Percentiles rank a stretch among this genome's conserved stretches.
These are phyloP conservation scores for Cytospora paraplurivora DNA, from an alignment of 2,329 filamentous ascomycete genomes.

Conservation along the genomic window DNA sequence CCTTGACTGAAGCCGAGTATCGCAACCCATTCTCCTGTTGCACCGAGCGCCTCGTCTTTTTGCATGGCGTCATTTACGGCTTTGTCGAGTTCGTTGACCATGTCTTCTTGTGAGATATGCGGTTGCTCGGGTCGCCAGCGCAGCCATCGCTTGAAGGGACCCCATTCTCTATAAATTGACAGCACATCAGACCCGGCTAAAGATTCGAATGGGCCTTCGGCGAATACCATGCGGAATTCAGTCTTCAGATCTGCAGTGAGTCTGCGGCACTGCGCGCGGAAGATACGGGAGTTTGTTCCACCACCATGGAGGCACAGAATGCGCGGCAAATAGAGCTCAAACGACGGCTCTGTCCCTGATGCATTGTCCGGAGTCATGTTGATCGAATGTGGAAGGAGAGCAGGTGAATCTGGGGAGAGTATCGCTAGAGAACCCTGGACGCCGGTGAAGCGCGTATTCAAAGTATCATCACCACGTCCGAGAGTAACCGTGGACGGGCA, in stretches of 20 bases:
- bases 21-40: conserved; percentile 59
- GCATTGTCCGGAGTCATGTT: conserved; percentile 14
- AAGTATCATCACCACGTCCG: neutral
- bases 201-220: conserved; percentile 67
- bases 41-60: conserved; percentile 50
- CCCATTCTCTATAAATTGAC: conserved; percentile 63
- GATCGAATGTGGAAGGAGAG: conserved; percentile 6
- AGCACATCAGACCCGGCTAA: conserved; percentile 62
- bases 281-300: conserved; percentile 69
- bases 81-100: conserved; percentile 4
- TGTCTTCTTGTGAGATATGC: neutral
- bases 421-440: neutral
- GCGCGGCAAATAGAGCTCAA: conserved; percentile 52
- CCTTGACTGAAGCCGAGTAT: conserved; percentile 69
- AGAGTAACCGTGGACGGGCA: neutral
- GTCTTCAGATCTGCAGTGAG: conserved; percentile 49
- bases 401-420: neutral
- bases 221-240: conserved; percentile 70
- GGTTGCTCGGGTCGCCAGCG: conserved; percentile 63
- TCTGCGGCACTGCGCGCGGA: conserved; percentile 65
- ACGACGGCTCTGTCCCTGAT: conserved; percentile 4
- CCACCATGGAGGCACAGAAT: conserved; percentile 79
- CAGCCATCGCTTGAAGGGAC: conserved; percentile 62
- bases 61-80: neutral
- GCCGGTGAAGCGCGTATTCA: neutral